These are phyloP conservation scores for Dendryphion nanum DNA, from an alignment of 2,329 filamentous ascomycete species.

Conservation along the genomic window DNA sequence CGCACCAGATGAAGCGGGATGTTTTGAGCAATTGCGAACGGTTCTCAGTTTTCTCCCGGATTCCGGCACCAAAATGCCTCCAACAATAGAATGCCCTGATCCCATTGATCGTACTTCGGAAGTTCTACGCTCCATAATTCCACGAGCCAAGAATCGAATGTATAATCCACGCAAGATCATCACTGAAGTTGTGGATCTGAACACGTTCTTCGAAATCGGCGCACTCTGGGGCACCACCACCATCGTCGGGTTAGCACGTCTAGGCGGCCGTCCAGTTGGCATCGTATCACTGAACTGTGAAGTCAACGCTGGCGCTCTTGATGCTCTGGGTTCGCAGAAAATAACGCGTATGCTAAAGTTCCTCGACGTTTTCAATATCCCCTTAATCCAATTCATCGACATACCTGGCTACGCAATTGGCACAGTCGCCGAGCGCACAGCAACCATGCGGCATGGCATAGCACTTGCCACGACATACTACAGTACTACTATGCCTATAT, in stretches of 20 bases:
- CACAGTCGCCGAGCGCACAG: constrained; percentile 60
- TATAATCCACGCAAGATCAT: constrained; percentile 61
- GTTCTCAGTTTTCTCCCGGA: constrained; percentile 60
- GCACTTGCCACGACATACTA: constrained; percentile 62
- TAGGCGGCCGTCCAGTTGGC: constrained; percentile 58
- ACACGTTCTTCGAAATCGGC: constrained; percentile 64
- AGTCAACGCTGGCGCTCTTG: constrained; percentile 58
- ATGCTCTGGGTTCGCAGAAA: constrained; percentile 61
- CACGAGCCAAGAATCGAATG: constrained; percentile 58
- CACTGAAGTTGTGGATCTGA: constrained; percentile 54
- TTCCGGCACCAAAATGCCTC: constrained; percentile 56
- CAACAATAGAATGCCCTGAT: constrained; percentile 48
- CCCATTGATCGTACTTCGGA: constrained; percentile 50
- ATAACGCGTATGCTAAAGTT: constrained; percentile 61
- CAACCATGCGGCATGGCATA: constrained; percentile 65
- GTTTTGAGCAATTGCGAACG: constrained; percentile 59
- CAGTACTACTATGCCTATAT: constrained; percentile 61
- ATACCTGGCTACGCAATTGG: constrained; percentile 62
- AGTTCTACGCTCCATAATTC: constrained; percentile 56
- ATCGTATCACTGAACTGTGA: constrained; percentile 62
- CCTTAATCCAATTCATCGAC: constrained; percentile 63
- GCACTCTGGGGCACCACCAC: constrained; percentile 61
- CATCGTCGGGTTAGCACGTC: constrained; percentile 59
- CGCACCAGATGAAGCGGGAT: constrained; percentile 59
- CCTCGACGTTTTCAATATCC: constrained; percentile 65